phyloP scores from a whole-genome alignment of 2,329 filamentous ascomycete genomes.

The Fusarium sulawesiense region DNA sequence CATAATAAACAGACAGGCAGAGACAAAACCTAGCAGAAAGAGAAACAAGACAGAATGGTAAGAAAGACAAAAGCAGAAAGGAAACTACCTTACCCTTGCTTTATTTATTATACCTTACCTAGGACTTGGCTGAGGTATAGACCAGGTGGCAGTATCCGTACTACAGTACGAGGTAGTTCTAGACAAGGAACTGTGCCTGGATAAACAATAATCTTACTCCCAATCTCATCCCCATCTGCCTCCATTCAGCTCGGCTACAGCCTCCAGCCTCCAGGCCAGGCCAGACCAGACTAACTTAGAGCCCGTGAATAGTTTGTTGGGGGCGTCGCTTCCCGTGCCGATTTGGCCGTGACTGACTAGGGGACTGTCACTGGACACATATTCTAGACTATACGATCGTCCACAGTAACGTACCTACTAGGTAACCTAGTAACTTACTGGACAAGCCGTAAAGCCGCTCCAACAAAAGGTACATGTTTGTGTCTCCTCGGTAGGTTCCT shows the following conservation, averaged over 20 bases:
- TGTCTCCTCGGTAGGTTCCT: background rate
- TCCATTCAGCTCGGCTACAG: background rate
- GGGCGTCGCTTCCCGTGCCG: slow-evolving; percentile 33
- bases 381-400: slow-evolving; percentile 9
- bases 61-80: background rate
- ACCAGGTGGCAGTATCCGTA: background rate
- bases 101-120: background rate
- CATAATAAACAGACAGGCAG: slow-evolving; percentile 5
- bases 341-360: slow-evolving; percentile 27
- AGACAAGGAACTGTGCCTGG: background rate
- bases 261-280: background rate
- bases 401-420: background rate
- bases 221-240: background rate
- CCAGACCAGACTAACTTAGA: slow-evolving; percentile 11
- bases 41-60: slow-evolving; percentile 15
- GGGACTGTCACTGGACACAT: slow-evolving; percentile 26
- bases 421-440: no score
- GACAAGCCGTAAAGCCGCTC: background rate
- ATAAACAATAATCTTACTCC: background rate
- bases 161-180: background rate
- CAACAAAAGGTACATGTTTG: slow-evolving; percentile 1
- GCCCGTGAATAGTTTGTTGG: slow-evolving; percentile 28
- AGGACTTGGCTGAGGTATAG: background rate
- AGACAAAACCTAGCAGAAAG: slow-evolving; percentile 4
- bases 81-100: background rate